These are phyloP conservation scores for Termitomyces bulborhizus DNA, from an alignment of 768 basidiomycete species.

Conservation along the genomic window DNA sequence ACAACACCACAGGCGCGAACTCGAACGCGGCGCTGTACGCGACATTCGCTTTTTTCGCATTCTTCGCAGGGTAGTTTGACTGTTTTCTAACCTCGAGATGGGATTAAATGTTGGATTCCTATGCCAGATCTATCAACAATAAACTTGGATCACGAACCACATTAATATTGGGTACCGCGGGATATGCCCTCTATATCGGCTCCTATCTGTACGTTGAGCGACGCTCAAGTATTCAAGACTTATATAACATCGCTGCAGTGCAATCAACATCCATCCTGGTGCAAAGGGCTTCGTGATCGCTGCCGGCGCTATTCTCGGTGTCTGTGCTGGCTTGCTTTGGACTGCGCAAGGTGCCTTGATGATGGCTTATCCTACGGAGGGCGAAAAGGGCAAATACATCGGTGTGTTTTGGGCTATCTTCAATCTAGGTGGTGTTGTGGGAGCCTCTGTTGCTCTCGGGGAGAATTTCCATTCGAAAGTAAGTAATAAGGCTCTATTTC, in stretches of 20 bases:
- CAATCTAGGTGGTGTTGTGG: slow-evolving; percentile 77
- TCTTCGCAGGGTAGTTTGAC: slow-evolving; percentile 26
- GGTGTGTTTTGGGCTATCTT: slow-evolving; percentile 83
- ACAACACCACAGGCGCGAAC: slow-evolving; percentile 60
- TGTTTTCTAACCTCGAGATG: neutral
- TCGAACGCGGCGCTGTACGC: slow-evolving; percentile 64
- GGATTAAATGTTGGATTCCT: neutral
- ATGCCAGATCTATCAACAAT: slow-evolving; percentile 67
- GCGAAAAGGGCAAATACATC: slow-evolving; percentile 74
- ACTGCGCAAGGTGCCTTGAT: slow-evolving; percentile 79
- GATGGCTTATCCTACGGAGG: slow-evolving; percentile 78
- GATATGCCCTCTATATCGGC: slow-evolving; percentile 73
- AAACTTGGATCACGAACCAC: slow-evolving; percentile 69
- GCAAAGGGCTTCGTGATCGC: slow-evolving; percentile 64
- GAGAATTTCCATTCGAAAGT: slow-evolving; percentile 62
- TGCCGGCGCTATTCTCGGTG: slow-evolving; percentile 67
- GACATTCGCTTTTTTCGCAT: slow-evolving; percentile 38
- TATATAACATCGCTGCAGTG: slow-evolving; percentile 29
- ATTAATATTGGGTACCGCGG: slow-evolving; percentile 64
- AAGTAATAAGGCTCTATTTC: slow-evolving; percentile 13
- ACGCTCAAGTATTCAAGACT: neutral
- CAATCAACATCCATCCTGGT: slow-evolving; percentile 60
- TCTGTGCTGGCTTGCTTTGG: slow-evolving; percentile 72
- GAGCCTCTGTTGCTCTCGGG: slow-evolving; percentile 68
- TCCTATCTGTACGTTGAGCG: slow-evolving; percentile 55